These are phyloP conservation scores for Fusarium setosum DNA, from an alignment of 2,329 filamentous ascomycete species.

Conservation along the genomic window DNA sequence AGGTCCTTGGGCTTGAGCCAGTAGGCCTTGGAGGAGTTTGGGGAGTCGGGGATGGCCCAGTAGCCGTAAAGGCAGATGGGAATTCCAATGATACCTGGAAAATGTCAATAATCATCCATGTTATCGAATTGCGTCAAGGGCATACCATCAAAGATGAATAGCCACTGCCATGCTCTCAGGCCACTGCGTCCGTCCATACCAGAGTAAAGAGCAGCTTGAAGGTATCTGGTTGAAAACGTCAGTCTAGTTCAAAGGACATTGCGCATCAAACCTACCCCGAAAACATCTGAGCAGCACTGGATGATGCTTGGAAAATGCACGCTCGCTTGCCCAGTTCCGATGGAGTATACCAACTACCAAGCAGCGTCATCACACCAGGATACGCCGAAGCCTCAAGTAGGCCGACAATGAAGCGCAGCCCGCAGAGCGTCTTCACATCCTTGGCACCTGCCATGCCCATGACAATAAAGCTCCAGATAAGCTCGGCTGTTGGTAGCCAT, in stretches of 20 bases:
- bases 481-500: constrained; percentile 51
- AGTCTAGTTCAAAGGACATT: fast-evolving
- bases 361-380: constrained; percentile 48
- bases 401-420: constrained; percentile 55
- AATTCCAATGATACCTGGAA: constrained; percentile 42
- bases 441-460: constrained; percentile 51
- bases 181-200: constrained; percentile 52
- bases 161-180: constrained; percentile 57
- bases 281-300: constrained; percentile 53
- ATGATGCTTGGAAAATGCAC: constrained; percentile 53
- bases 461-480: constrained; percentile 42
- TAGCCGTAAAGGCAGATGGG: constrained; percentile 48
- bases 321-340: constrained; percentile 54
- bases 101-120: no score
- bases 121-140: not conserved
- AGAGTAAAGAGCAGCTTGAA: constrained; percentile 55
- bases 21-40: constrained; percentile 34
- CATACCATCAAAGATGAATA: constrained; percentile 57
- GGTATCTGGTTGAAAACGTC: constrained; percentile 40
- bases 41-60: constrained; percentile 48
- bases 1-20: constrained; percentile 45
- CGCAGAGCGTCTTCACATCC: constrained; percentile 49
- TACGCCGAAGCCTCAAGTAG: constrained; percentile 49
- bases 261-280: constrained; percentile 39
- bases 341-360: constrained; percentile 55